Evolutionary conservation across 306 rosid species (phyloP).

Genomic region (Vachellia collinsii): DNA sequence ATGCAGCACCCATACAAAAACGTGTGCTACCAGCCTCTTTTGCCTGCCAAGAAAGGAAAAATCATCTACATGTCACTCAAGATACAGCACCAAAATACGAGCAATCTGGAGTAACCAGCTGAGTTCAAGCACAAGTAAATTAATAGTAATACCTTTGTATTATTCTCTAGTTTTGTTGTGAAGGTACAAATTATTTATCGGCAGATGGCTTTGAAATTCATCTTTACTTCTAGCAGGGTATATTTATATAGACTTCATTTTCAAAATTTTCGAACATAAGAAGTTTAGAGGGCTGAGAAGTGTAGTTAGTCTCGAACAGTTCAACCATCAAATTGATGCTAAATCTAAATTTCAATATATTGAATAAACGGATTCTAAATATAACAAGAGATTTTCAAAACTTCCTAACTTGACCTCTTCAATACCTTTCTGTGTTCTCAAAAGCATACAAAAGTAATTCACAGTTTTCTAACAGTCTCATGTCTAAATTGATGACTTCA

Average conservation of each 20-base stretch:
- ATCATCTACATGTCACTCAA: constrained; percentile 26
- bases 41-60: constrained; percentile 63
- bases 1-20: constrained; percentile 99
- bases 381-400: background rate
- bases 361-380: background rate
- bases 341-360: background rate
- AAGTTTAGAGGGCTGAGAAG: background rate
- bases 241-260: background rate
- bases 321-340: background rate
- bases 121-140: background rate
- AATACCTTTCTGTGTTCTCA: background rate
- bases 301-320: background rate
- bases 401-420: background rate
- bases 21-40: constrained; percentile 99
- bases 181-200: background rate
- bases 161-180: background rate
- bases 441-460: background rate
- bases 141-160: background rate
- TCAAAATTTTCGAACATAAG: background rate
- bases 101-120: constrained; percentile 14
- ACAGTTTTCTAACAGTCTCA: background rate
- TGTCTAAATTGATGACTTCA: background rate
- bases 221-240: constrained; percentile 1
- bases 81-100: constrained; percentile 9
- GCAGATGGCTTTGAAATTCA: background rate